Percentiles rank a stretch among this genome's conserved stretches.
Evolutionary conservation across 2,329 filamentous ascomycete species (phyloP).

Genomic region (Dothideomycetidae sp.): DNA sequence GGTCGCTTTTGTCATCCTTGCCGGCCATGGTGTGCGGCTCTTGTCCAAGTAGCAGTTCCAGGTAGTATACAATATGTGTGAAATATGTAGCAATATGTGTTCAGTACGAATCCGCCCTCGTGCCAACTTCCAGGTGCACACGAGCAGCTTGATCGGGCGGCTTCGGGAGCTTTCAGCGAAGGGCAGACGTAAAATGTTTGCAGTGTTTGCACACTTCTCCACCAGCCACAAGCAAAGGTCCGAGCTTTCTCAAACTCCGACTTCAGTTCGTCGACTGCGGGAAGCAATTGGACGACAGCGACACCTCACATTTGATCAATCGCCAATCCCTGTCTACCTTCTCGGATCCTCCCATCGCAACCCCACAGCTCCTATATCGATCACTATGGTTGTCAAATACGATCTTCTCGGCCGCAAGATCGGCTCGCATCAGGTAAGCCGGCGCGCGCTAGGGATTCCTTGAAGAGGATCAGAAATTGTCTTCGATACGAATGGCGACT

Average conservation of each 20-base stretch:
- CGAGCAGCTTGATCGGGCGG: no score
- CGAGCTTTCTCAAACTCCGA: conserved; percentile 8
- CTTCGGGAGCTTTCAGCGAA: no score
- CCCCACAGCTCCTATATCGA: conserved; percentile 4
- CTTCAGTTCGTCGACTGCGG: conserved; percentile 7
- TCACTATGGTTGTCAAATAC: conserved; percentile 39
- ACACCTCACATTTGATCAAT: conserved; percentile 8
- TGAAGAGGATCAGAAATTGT: conserved; percentile 4
- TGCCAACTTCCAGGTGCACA: no score
- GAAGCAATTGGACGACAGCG: conserved; percentile 9
- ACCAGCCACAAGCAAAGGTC: conserved; percentile 4
- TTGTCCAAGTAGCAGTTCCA: no score
- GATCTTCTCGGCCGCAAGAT: conserved; percentile 37
- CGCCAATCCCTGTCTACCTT: conserved; percentile 9
- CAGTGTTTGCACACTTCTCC: neutral
- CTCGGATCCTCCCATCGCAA: conserved; percentile 1
- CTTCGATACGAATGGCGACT: neutral
- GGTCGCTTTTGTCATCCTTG: conserved; percentile 13
- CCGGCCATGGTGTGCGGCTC: conserved; percentile 9
- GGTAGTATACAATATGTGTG: no score
- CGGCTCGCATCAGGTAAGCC: conserved; percentile 39
- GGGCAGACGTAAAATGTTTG: conserved; percentile 5
- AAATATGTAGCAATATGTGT: no score
- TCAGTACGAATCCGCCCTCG: no score
- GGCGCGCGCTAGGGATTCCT: conserved; percentile 5